A percentile compares a stretch with the other conserved stretches of the same genome.
Evolutionary conservation across 139 green algal genomes (phyloP).

Genomic region (Tetradesmus obliquus): DNA sequence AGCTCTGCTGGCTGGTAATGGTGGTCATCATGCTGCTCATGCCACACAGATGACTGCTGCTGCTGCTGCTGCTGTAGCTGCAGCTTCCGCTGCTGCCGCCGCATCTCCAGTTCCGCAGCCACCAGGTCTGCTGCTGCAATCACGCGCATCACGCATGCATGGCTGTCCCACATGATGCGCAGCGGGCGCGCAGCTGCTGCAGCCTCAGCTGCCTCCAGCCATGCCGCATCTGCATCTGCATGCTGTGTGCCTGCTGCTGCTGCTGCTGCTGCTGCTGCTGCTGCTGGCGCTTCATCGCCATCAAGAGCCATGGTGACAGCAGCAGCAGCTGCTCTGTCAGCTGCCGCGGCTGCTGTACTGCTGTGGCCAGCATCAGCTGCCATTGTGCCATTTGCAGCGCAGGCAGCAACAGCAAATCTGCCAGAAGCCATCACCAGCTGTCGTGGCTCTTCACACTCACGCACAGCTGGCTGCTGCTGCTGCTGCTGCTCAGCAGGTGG

Average conservation of each 20-base stretch:
- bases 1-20: background rate
- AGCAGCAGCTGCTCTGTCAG: background rate
- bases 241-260: background rate
- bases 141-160: background rate
- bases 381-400: background rate
- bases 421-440: background rate
- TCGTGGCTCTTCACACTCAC: background rate
- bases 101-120: conserved; percentile 11
- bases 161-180: conserved; percentile 25
- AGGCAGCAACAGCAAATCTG: background rate
- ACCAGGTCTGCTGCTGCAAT: conserved; percentile 19
- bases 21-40: background rate
- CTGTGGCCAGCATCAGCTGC: background rate
- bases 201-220: background rate
- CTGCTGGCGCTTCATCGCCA: background rate
- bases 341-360: background rate
- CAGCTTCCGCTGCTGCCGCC: background rate
- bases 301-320: background rate
- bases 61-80: background rate
- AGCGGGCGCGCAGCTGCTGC: background rate
- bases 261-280: conserved; percentile 17
- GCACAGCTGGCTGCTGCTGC: background rate
- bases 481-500: background rate
- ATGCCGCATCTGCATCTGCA: background rate
- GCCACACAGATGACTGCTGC: background rate